Conservation (phyloP, 306 rosid species). For the Cyclanthera cordifolia region DNA sequence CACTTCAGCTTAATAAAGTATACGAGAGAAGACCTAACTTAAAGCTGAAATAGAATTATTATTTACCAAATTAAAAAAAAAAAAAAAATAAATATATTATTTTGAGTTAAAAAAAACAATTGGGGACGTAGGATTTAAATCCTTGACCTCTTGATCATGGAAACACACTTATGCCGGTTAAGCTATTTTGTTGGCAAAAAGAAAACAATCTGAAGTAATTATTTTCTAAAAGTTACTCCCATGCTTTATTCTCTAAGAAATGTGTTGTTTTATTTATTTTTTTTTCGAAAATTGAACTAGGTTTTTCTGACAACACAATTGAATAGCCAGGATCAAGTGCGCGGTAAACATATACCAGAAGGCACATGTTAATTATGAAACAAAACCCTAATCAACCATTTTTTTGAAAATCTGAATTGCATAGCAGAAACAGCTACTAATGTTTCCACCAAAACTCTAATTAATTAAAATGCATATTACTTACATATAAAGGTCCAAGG, state of each 20-base stretch:
- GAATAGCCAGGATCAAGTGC: not conserved
- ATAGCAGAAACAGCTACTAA: not conserved
- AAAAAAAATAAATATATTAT: not conserved
- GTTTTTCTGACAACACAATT: not conserved
- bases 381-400: not conserved
- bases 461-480: no score
- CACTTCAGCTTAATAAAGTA: not conserved
- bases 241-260: not conserved
- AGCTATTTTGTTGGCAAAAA: no score
- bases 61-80: not conserved
- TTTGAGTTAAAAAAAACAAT: no score
- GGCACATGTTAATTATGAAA: not conserved
- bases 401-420: not conserved
- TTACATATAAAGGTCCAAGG: slow-evolving; percentile 84
- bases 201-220: not conserved
- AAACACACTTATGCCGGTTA: no score
- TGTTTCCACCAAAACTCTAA: slow-evolving; percentile 3
- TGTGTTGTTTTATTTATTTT: not conserved
- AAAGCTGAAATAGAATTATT: not conserved
- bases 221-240: not conserved
- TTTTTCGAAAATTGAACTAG: not conserved
- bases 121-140: no score
- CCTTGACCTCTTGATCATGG: no score
- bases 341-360: not conserved
- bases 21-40: not conserved